Evolutionary conservation across 2,329 filamentous ascomycete genomes (phyloP), one percentile per base, ranked within the genome.

Genomic region (Aspergillus costaricaensis): DNA sequence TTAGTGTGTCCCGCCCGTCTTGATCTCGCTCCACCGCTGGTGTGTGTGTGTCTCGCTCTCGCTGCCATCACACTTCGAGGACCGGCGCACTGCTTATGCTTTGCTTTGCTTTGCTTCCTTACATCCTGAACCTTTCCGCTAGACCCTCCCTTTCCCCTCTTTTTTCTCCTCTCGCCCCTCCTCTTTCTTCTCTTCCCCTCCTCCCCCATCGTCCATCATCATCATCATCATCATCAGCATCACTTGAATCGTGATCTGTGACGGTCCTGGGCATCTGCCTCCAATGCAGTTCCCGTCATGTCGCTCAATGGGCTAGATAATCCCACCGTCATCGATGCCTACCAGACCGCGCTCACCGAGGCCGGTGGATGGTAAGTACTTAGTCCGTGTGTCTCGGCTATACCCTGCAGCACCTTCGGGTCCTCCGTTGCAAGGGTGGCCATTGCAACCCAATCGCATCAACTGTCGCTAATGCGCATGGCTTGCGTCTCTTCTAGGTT

Each of bases 241-340:
- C 41, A 47, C 56, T n/a, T 14, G 10, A 36, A 15, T 32, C 43
- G 50, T 55, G 48, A 43, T 55, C 55, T 15, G 19, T 54, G 48
- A 50, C 52, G 38, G 53, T 51, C 27, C 38, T 38, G 30, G 59
- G 51, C 55, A 39, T 59, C 61, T 53, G 60, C 60, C 62, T 64
- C 67, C 68, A 66, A 79, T 78, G 76, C 72, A 67, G 72, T 67
- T 69, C 70, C 67, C 71, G 67, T 68, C 70, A 98, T 98, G 94
- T 97, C 94, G 83, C 84, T 98, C 79, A 96, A 96, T 87, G 95
- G 95, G 67, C 84, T 98, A 79, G 93, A 97, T 81, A 85, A 87
- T 80, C 81, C 85, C 69, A 85, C 87, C 74, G 85, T 99, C 79
- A 86, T 88, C 79, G 91, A 96, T 80, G 92, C 93, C 71, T 89